Conservation (phyloP, 2,329 filamentous ascomycete species). For the Leptographium flavum region DNA sequence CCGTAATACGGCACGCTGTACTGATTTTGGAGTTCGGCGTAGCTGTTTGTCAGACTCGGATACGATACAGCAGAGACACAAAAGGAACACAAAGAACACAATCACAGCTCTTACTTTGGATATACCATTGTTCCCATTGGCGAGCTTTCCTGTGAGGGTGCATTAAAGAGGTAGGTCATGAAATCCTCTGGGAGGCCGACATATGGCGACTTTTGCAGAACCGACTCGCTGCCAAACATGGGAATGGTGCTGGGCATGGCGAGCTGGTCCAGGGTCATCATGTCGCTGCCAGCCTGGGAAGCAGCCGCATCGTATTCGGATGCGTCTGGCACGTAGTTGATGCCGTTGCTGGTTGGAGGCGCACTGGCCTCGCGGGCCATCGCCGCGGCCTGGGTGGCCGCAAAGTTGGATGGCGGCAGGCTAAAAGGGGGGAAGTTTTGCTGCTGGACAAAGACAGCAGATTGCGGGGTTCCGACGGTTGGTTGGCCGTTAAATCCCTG, state of each 20-base stretch:
- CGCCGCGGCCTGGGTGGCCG: constrained; percentile 21
- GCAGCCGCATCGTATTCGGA: constrained; percentile 34
- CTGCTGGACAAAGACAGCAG: constrained; percentile 38
- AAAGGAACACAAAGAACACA: neutral
- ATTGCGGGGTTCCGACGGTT: constrained; percentile 28
- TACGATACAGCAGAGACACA: neutral
- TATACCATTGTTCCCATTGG: constrained; percentile 33
- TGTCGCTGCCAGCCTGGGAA: constrained; percentile 30
- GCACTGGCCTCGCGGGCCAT: constrained; percentile 19
- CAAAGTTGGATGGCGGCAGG: constrained; percentile 46
- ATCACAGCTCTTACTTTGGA: constrained; percentile 27
- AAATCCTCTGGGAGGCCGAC: constrained; percentile 75
- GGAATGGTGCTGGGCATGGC: constrained; percentile 57
- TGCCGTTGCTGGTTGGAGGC: neutral
- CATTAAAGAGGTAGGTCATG: constrained; percentile 71
- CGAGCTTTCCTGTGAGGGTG: constrained; percentile 35
- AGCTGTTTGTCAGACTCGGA: constrained; percentile 21
- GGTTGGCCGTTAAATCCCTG: constrained; percentile 33
- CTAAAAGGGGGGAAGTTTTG: constrained; percentile 49
- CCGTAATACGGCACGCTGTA: constrained; percentile 36
- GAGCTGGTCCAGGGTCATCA: constrained; percentile 50
- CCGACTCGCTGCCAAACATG: constrained; percentile 72
- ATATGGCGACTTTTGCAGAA: constrained; percentile 71
- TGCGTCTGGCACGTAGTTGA: constrained; percentile 21
- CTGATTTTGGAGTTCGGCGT: constrained; percentile 34